Percentiles rank a stretch among this genome's conserved stretches.
Conservation (phyloP, 148 eudicot genomes). For the Rhododendron molle region DNA sequence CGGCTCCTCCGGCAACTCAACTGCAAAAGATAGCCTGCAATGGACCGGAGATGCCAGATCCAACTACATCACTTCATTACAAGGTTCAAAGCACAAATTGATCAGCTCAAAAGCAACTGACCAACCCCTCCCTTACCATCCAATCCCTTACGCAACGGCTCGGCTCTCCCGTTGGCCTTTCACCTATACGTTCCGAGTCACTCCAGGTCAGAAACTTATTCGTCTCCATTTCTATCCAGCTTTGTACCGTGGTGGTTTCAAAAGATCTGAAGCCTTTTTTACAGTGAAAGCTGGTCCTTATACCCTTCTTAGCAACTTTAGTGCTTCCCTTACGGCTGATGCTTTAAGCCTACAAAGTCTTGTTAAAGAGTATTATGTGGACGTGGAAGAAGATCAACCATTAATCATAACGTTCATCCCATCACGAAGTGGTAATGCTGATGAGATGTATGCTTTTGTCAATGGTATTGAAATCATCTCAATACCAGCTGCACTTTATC, state of each 20-base stretch:
- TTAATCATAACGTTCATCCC: slow-evolving; percentile 30
- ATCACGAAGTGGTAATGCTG: not conserved
- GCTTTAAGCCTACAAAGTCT: not conserved
- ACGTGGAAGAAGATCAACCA: slow-evolving; percentile 9
- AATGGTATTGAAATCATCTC: slow-evolving; percentile 49
- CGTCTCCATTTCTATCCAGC: slow-evolving; percentile 26
- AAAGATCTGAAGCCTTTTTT: slow-evolving; percentile 17
- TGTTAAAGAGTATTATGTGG: slow-evolving; percentile 20
- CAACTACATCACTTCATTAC: not conserved
- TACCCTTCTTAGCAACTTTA: slow-evolving; percentile 38
- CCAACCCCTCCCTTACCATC: not conserved
- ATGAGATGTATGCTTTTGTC: slow-evolving; percentile 29
- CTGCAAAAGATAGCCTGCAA: slow-evolving; percentile 11
- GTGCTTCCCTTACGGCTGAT: slow-evolving; percentile 26
- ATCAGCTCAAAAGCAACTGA: slow-evolving; percentile 1
- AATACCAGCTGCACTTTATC: slow-evolving; percentile 30
- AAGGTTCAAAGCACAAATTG: slow-evolving; percentile 8
- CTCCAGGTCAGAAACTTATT: slow-evolving; percentile 24
- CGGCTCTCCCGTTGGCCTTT: slow-evolving; percentile 16
- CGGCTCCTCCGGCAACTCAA: slow-evolving; percentile 16
- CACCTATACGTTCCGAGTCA: slow-evolving; percentile 16
- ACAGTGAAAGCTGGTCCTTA: slow-evolving; percentile 32
- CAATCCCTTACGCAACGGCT: slow-evolving; percentile 14
- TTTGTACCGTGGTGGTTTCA: slow-evolving; percentile 14
- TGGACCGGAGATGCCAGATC: slow-evolving; percentile 18